phyloP scores from a whole-genome alignment of 257 asterid genomes.

The Solanum pennellii region DNA sequence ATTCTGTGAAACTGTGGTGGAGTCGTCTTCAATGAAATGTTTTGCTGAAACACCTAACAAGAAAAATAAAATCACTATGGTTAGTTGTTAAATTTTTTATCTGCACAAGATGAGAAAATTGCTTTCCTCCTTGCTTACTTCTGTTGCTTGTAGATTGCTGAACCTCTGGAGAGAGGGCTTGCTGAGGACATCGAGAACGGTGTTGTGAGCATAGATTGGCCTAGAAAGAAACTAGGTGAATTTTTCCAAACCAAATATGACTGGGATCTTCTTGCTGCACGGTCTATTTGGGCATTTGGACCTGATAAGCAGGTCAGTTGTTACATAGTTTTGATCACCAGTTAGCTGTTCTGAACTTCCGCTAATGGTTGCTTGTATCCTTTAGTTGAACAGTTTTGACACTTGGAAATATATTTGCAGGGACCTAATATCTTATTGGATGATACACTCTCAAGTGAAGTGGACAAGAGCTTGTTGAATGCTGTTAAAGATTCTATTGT shows the following conservation, averaged over 20 bases:
- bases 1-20: slow-evolving; percentile 96
- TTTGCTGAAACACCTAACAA: slow-evolving; percentile 98
- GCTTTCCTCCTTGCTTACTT: background rate
- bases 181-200: slow-evolving; percentile 96
- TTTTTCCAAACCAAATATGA: slow-evolving; percentile 89
- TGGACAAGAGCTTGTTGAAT: slow-evolving; percentile 74
- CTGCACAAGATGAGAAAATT: background rate
- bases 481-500: slow-evolving; percentile 91
- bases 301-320: slow-evolving; percentile 83
- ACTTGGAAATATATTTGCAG: slow-evolving; percentile 20
- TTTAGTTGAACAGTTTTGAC: background rate
- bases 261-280: slow-evolving; percentile 98
- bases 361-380: background rate
- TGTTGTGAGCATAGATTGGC: slow-evolving; percentile 87
- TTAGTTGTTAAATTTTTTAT: slow-evolving; percentile 11
- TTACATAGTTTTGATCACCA: background rate
- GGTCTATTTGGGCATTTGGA: slow-evolving; percentile 99
- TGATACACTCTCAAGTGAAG: slow-evolving; percentile 95
- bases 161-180: slow-evolving; percentile 96
- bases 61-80: slow-evolving; percentile 97
- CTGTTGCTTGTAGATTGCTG: slow-evolving; percentile 56
- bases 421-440: slow-evolving; percentile 94
- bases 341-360: background rate
- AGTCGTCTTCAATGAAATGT: slow-evolving; percentile 94
- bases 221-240: slow-evolving; percentile 80